These are phyloP conservation scores for Neonectria coccinea DNA, from an alignment of 2,329 filamentous ascomycete genomes.

Conservation along the genomic window DNA sequence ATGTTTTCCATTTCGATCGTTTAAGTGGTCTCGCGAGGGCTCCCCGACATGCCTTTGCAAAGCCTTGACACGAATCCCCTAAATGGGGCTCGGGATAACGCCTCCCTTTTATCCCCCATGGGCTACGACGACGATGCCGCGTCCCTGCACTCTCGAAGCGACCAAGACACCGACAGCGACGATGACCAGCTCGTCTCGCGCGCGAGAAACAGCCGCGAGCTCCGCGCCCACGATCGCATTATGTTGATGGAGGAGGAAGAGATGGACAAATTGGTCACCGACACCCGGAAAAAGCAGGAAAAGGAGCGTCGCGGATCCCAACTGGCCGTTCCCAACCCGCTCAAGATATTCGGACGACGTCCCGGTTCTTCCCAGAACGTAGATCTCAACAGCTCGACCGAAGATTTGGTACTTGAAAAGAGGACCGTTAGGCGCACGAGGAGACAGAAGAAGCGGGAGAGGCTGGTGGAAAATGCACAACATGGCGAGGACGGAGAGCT, in stretches of 20 bases:
- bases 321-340: slow-evolving; percentile 63
- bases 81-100: slow-evolving; percentile 46
- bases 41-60: slow-evolving; percentile 38
- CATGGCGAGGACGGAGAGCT: slow-evolving; percentile 78
- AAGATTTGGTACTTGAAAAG: slow-evolving; percentile 63
- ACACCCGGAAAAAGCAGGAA: slow-evolving; percentile 63
- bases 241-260: slow-evolving; percentile 83
- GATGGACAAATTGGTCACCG: slow-evolving; percentile 69
- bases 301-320: slow-evolving; percentile 62
- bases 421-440: slow-evolving; percentile 62
- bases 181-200: slow-evolving; percentile 76
- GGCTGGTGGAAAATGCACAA: slow-evolving; percentile 63
- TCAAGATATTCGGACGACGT: slow-evolving; percentile 57
- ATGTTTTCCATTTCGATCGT: slow-evolving; percentile 36
- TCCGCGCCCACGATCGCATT: slow-evolving; percentile 75
- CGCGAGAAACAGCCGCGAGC: slow-evolving; percentile 75
- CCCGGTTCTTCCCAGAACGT: slow-evolving; percentile 51
- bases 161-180: slow-evolving; percentile 81
- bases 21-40: slow-evolving; percentile 31
- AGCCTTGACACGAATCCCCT: slow-evolving; percentile 39
- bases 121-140: slow-evolving; percentile 77
- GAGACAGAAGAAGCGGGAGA: slow-evolving; percentile 65
- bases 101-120: slow-evolving; percentile 70
- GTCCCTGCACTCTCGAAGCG: slow-evolving; percentile 74
- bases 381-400: slow-evolving; percentile 58